phyloP scores from a whole-genome alignment of 2,329 filamentous ascomycete species.

The Fusarium palustre region DNA sequence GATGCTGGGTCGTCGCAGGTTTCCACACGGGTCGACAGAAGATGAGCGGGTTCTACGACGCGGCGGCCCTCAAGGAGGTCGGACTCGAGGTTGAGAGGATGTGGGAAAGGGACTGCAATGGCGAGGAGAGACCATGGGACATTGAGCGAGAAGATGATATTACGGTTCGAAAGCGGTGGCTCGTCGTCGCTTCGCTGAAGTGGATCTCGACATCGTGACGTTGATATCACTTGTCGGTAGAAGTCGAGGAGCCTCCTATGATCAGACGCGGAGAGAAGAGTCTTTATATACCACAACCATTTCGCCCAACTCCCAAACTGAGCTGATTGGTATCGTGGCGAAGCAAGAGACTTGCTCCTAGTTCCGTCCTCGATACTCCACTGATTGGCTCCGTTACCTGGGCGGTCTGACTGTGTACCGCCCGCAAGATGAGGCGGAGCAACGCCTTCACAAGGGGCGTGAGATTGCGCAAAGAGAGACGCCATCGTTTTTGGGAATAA shows the following conservation, averaged over 20 bases:
- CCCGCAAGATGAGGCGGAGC: constrained; percentile 32
- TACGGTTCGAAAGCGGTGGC: constrained; percentile 75
- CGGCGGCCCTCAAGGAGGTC: constrained; percentile 56
- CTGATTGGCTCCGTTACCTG: constrained; percentile 26
- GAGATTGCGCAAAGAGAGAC: constrained; percentile 7
- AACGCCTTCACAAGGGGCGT: constrained; percentile 7
- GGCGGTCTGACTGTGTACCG: constrained; percentile 4
- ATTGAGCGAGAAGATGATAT: constrained; percentile 73
- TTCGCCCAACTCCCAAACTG: too few species aligned
- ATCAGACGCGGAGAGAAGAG: background rate
- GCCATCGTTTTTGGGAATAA: background rate
- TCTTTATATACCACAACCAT: constrained; percentile 26
- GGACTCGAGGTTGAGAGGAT: constrained; percentile 73
- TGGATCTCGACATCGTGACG: constrained; percentile 46
- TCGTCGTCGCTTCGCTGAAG: constrained; percentile 69
- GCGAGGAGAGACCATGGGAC: constrained; percentile 70
- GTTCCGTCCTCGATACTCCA: background rate
- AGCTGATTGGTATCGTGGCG: constrained; percentile 19
- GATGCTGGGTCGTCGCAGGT: constrained; percentile 74
- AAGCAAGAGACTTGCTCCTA: constrained; percentile 14
- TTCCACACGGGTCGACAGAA: constrained; percentile 78
- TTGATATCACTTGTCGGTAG: background rate
- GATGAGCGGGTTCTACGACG: constrained; percentile 73
- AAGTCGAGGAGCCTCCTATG: background rate
- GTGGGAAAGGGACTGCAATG: constrained; percentile 76